phyloP scores from a whole-genome alignment of 2,329 filamentous ascomycete genomes.

The Colletotrichum orchidophilum region DNA sequence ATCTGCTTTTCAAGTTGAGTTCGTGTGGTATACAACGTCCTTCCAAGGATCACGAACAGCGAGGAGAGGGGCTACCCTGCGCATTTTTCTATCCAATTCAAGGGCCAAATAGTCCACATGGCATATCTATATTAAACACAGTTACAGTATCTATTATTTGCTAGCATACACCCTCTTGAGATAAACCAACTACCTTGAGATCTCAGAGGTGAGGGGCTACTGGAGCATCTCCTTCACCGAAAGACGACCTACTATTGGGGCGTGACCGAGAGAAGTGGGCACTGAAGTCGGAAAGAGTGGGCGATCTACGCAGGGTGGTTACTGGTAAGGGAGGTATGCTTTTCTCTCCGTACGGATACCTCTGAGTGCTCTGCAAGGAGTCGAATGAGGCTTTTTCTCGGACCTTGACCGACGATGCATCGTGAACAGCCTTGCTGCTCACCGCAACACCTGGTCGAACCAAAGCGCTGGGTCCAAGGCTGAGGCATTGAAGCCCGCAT shows the following conservation, averaged over 20 bases:
- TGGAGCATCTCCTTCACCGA: not conserved
- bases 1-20: too few species aligned
- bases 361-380: not conserved
- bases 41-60: not conserved
- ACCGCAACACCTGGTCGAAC: constrained; percentile 9
- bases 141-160: too few species aligned
- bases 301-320: constrained; percentile 30
- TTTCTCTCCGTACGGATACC: too few species aligned
- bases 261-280: constrained; percentile 29
- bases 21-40: not conserved
- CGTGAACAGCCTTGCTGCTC: constrained; percentile 5
- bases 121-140: too few species aligned
- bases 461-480: not conserved
- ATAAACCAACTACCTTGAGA: too few species aligned
- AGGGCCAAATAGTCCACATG: too few species aligned
- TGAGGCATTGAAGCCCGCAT: not conserved
- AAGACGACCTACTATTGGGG: constrained; percentile 4
- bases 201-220: not conserved
- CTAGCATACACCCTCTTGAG: too few species aligned
- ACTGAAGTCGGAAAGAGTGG: constrained; percentile 3
- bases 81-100: too few species aligned
- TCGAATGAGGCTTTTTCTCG: constrained; percentile 10
- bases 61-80: not conserved
- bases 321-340: too few species aligned
- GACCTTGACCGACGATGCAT: constrained; percentile 28